A percentile compares a stretch with the other conserved stretches of the same genome.
Evolutionary conservation across 2,329 filamentous ascomycete species (phyloP).

Genomic region (Pseudogymnoascus sp.): DNA sequence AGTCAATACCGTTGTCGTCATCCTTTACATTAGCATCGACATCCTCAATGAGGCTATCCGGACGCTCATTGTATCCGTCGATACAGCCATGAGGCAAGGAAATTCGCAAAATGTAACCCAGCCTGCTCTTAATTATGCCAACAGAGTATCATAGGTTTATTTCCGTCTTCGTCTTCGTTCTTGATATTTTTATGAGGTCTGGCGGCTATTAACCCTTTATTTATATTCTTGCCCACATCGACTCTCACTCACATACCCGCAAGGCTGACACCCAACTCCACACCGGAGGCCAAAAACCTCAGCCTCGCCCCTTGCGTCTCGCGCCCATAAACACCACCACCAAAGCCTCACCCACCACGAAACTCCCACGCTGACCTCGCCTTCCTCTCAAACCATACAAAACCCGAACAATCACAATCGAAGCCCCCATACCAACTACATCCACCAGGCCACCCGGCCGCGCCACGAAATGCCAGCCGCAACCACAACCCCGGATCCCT

Average conservation of each 20-base stretch:
- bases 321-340: neutral
- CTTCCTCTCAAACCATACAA: neutral
- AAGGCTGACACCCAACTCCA: neutral
- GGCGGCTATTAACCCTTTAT: neutral
- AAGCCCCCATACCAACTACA: neutral
- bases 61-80: no score
- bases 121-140: neutral
- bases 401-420: neutral
- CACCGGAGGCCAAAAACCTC: neutral
- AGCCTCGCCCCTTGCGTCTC: conserved; percentile 5
- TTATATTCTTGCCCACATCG: neutral
- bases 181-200: neutral
- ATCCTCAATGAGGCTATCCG: no score
- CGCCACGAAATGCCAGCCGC: neutral
- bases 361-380: neutral
- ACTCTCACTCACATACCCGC: neutral
- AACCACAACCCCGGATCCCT: neutral
- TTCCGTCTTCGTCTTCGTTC: neutral
- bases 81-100: no score
- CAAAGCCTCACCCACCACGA: neutral
- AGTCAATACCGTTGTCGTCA: no score
- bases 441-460: neutral
- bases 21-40: no score
- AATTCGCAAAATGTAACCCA: no score
- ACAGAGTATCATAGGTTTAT: neutral